These are phyloP conservation scores for Trichoderma atrobrunneum DNA, from an alignment of 2,329 filamentous ascomycete species.

Conservation along the genomic window DNA sequence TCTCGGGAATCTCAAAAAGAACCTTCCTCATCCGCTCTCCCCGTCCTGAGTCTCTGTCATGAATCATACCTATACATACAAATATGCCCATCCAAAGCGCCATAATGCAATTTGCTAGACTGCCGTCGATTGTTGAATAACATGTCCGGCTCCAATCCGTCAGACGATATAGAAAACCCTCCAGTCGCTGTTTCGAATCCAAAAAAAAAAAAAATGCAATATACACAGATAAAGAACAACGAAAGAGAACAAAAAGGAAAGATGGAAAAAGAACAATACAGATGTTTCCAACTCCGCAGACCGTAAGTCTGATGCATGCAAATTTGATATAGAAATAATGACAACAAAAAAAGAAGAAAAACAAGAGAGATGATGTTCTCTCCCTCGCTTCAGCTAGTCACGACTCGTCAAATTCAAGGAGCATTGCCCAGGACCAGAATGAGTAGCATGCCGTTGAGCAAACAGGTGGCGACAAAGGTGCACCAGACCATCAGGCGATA, in stretches of 20 bases:
- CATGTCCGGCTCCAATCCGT: not conserved
- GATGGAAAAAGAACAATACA: not conserved
- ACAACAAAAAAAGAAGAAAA: not conserved
- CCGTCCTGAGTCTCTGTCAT: not conserved
- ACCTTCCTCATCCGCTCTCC: not conserved
- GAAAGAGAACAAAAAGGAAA: not conserved
- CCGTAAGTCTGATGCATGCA: constrained; percentile 9
- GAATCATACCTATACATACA: not conserved
- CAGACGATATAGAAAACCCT: not conserved
- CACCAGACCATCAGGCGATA: constrained; percentile 43
- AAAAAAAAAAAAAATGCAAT: not conserved
- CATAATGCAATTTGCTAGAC: not conserved
- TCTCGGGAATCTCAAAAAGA: not conserved
- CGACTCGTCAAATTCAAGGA: constrained; percentile 27
- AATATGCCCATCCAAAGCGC: not conserved
- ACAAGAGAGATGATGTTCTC: not conserved
- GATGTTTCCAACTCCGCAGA: constrained; percentile 1
- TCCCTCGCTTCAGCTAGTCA: not conserved
- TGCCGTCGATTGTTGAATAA: not conserved
- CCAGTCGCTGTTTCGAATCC: not conserved
- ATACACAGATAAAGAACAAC: not conserved
- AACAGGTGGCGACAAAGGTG: constrained; percentile 37
- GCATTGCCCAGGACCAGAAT: constrained; percentile 41
- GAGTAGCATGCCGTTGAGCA: constrained; percentile 45
- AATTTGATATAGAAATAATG: not conserved